Evolutionary conservation across 345 rosid species (phyloP).

Genomic region (Lepidium sativum): DNA sequence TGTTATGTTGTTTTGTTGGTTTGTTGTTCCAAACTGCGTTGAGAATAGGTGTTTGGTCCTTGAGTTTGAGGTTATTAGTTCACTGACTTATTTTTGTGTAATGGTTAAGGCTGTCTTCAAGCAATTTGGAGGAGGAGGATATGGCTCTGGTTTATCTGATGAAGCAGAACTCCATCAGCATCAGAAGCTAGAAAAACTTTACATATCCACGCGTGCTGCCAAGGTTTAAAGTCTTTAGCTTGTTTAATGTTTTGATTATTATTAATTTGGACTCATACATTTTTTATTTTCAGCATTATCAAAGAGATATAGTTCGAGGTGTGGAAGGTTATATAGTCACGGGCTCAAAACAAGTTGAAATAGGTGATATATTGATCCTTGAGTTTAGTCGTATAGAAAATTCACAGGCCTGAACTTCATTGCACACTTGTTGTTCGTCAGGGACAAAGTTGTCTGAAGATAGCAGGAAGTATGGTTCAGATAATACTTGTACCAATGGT

Average conservation of each 20-base stretch:
- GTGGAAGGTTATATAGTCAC: constrained; percentile 92
- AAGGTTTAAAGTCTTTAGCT: constrained; percentile 50
- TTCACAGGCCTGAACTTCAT: background rate
- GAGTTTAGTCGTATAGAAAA: background rate
- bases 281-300: constrained; percentile 63
- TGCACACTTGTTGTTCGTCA: constrained; percentile 20
- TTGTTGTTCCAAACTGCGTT: background rate
- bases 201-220: constrained; percentile 82
- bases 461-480: constrained; percentile 85
- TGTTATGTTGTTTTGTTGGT: background rate
- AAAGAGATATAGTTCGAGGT: constrained; percentile 95
- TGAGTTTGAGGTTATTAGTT: background rate
- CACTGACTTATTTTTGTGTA: background rate
- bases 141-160: constrained; percentile 65
- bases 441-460: constrained; percentile 91
- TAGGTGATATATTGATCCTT: constrained; percentile 41
- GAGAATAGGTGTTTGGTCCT: background rate
- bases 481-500: constrained; percentile 88
- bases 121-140: constrained; percentile 90
- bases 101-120: constrained; percentile 76
- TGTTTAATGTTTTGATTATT: background rate
- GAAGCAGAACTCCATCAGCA: constrained; percentile 78
- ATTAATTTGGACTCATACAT: background rate
- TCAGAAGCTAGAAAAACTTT: constrained; percentile 93
- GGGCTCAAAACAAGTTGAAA: constrained; percentile 92